Base-by-base conservation (phyloP, 2,329 filamentous ascomycete species). In the Daldinia eschscholtzii region DNA sequence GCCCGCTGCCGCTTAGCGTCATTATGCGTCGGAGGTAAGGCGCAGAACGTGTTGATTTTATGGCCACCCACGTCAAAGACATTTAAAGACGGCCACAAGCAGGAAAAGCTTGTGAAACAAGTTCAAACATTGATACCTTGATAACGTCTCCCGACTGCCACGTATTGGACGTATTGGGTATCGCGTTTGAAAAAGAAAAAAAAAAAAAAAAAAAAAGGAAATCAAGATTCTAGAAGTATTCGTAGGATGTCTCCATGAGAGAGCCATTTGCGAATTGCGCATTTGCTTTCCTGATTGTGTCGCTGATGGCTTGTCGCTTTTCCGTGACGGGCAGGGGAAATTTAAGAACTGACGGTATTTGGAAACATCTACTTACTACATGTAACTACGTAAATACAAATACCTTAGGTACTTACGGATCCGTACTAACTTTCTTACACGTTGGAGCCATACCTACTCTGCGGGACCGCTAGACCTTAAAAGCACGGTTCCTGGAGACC, bases 41-140 rank as follows among this genome's bases (percentile, higher is more conserved):
- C 23, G 1, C 28, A 26, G 44, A n/a, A 55, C 50, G 33, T 55
- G 50, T 55, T 55, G 35, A 2, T 12, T 13, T 37, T 55, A 39
- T 52, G 46, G 56, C 37, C 41, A 64, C 48, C 62, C 57, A 65
- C 35, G 30, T 52, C 35, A 30, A 48, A n/a, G 50, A 18, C 44
- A 10, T 15, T 52, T 23, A 30, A 48, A n/a, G 41, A 13, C 44
- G 10, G n/a, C 26, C 39, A 23, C n/a, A 41, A 10, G n/a, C 12
- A 33, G 46, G 20, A 33, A 53, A 53, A 57, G 23, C 57, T 48
- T 52, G 64, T 66, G 53, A 53, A 46, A 62, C 53, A 42, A 42
- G 56, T 20, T 1, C 10, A 48, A 65, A 20, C 7, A 57, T 33
- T 52, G 55, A 59, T 20, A 33, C 20, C 20, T 23, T 23, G 35